These are phyloP conservation scores for Sporothrix inflata DNA, from an alignment of 2,329 filamentous ascomycete genomes.

Conservation along the genomic window DNA sequence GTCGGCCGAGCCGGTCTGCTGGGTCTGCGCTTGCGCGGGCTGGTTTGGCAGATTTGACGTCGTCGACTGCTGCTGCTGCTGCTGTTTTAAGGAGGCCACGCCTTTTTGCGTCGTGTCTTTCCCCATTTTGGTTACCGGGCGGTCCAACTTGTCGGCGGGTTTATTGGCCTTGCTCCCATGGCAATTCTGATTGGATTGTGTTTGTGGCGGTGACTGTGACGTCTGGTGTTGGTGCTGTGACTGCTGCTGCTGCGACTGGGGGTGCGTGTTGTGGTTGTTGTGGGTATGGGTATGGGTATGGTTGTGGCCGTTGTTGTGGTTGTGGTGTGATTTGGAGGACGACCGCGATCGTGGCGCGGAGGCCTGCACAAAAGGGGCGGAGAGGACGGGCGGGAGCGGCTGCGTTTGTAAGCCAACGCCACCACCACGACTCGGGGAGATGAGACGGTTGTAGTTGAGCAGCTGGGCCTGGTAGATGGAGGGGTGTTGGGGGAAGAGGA, in stretches of 20 bases:
- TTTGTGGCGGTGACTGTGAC: slow-evolving; percentile 22
- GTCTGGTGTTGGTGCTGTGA: slow-evolving; percentile 27
- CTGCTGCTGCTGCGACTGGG: slow-evolving; percentile 43
- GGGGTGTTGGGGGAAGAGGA: slow-evolving; percentile 62
- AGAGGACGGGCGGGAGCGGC: slow-evolving; percentile 59
- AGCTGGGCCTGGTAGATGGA: slow-evolving; percentile 65
- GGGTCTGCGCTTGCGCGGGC: neutral
- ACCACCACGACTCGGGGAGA: slow-evolving; percentile 57
- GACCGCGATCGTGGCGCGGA: slow-evolving; percentile 58
- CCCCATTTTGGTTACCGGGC: slow-evolving; percentile 61
- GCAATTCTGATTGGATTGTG: slow-evolving; percentile 47
- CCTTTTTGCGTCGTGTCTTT: slow-evolving; percentile 57
- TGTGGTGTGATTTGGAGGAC: slow-evolving; percentile 62
- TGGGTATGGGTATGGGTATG: slow-evolving; percentile 27
- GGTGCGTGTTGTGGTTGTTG: neutral
- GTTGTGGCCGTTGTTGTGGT: slow-evolving; percentile 43
- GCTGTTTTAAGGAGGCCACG: slow-evolving; percentile 38
- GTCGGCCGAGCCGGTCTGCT: slow-evolving; percentile 25
- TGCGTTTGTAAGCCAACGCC: slow-evolving; percentile 60
- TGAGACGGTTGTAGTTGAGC: slow-evolving; percentile 67
- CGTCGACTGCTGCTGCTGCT: slow-evolving; percentile 18
- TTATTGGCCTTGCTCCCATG: slow-evolving; percentile 67
- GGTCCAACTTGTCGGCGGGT: slow-evolving; percentile 62
- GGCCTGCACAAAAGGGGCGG: slow-evolving; percentile 60
- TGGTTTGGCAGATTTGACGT: neutral